Base-by-base conservation (phyloP, 2,329 filamentous ascomycete species). In the Achaetomium macrosporum region DNA sequence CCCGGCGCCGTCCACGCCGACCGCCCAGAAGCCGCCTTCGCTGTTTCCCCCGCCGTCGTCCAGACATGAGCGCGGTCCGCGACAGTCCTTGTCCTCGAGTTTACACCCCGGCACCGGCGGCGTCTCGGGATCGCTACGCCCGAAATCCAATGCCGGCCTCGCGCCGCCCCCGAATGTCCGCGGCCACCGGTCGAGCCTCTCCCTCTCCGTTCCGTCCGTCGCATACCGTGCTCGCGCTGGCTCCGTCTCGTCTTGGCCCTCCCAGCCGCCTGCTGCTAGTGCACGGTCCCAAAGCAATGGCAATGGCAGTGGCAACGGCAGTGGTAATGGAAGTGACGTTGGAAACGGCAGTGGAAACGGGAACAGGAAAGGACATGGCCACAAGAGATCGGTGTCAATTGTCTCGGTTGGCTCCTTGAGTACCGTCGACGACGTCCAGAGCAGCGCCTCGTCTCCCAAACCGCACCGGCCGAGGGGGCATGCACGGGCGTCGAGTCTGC, bases 301-400 rank as follows among this genome's bases (percentile, higher is more conserved):
- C 9, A 46, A 16, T 48, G 36, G 44, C 8, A 20, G 4, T 48
- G 36, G 44, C 8, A 20, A 4, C 29, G 43, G 29, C n/a, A 31
- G 8, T 30, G 45, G 61, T 64, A 59, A 17, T 25, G 44, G 45
- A 2, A 30, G 35, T 31, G 52, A 47, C 1, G 37, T 9, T 37
- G 49, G 44, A 1, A n/a, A 40, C 29, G 47, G 43, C 10, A 15
- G 16, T 44, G 51, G 47, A 13, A 53, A 30, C 29, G 51, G 61
- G 64, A 58, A 35, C 37, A 57, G 17, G 2, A 58, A 66, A 19
- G 73, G 76, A n/a, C 81, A 85, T 63, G 73, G 76, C 49, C 88
- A 91, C 63, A 83, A 85, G 66, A 78, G 87, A 61, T 92, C 88
- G 3, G 77, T 93, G 30, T 93, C 88, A 16, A 92, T 93, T 58